Base-by-base conservation (phyloP, 2,329 filamentous ascomycete species). In the Aspergillus sojae region DNA sequence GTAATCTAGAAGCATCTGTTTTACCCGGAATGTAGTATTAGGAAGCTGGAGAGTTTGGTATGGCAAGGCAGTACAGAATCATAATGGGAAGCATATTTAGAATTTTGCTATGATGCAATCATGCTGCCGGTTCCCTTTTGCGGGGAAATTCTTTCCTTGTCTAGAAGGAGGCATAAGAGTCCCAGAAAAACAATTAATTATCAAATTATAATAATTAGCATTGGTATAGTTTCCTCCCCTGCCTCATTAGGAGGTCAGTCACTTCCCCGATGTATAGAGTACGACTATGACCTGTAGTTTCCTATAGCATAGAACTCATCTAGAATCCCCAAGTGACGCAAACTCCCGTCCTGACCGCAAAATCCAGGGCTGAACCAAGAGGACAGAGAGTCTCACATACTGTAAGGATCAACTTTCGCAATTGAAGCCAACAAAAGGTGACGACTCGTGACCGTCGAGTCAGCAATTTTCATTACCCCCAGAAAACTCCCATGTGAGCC, bases 401-500 rank as follows among this genome's bases (percentile, higher is more conserved):
- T 36, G 57, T 58, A 58, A 58, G 57, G 57, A 61, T 58, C 62
- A 57, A 48, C 60, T 16, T 52, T 55, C 52, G 23, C 39, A 41
- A 43, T 30, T 32, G 28, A 32, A 34, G 48, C n/a, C 32, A 55
- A 55, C 32, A 28, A 39, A 28, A 55, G 52, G 32, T 39, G 52
- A 54, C 41, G 41, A 61, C 64, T 62, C 62, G 65, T 69, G 66
- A 71, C 67, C 63, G 66, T 52, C 52, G 52, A 55, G 58, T 58
- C 45, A 62, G 57, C 48, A 64, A 61, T 70, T 72, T 71, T 61
- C 65, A 71, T 72, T 72, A 71, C 69, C 66, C 70, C 65, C 70
- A 71, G 67, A 64, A 75, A 76, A 76, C 66, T 55, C 46, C 43
- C 48, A 50, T 53, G 48, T 60, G 58, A 39, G 60, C 53, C 48